Evolutionary conservation across 306 rosid species (phyloP), one percentile per base, ranked within the genome.

Genomic region (Luffa acutangula): DNA sequence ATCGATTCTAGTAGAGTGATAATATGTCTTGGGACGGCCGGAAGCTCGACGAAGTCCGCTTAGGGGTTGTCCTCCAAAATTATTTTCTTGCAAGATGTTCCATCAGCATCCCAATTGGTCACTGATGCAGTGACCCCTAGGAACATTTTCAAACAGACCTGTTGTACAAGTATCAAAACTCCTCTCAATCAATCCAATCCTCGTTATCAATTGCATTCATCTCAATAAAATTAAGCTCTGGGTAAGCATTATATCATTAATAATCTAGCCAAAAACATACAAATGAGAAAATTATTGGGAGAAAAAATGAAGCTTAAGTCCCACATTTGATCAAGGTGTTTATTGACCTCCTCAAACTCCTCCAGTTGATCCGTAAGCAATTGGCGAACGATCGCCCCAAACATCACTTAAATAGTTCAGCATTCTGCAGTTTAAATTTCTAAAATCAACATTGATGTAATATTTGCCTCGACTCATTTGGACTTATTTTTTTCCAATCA

Each of bases 341-440:
- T 93, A 93, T 93, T 93, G 49, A 93, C 98, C 87, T 93, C 97
- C 74, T 93, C 97, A 48, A 90, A 96, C 86, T 93, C 97, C 86
- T 91, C 98, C 70, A 91, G 91, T n/a, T n/a, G n/a, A 88, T 93
- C 97, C 13, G 98, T 90, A 67, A 93, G 98, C 89, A 93, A 86
- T 78, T 93, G 98, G 42, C 97, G 97, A 82, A 91, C 96, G 53
- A 90, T 89, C 39, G 97, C 93, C 17, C 98, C 98, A 12, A 91
- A 93, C 20, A 97, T 93, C 81, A 93, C 80, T 20, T 93, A 85
- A 93, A 93, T 1, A 93, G 91, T 87, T 93, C 97, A 8, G 96
- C 96, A 78, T 91, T 91, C 97, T 93, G 56, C 83, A 83, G 31
- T 45, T 39, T 62, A 77, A 75, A 52, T 25, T 41, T 45, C 42